phyloP scores from a whole-genome alignment of 129 eudicot species.

The Artemisia argyi region DNA sequence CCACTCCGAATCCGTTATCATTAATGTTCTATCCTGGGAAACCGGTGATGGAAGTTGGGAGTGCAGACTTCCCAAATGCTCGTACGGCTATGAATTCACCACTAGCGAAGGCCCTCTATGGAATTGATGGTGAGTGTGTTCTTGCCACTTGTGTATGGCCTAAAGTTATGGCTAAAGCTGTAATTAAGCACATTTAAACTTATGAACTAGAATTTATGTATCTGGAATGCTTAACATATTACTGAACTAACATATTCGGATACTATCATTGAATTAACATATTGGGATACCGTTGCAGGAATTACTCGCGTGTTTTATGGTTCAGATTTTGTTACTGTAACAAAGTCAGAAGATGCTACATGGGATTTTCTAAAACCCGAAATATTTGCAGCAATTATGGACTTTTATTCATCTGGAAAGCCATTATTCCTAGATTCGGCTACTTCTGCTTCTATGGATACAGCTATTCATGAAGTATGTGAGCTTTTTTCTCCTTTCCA shows the following conservation, averaged over 20 bases:
- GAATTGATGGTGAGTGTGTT: conserved; percentile 72
- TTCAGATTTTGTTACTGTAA: conserved; percentile 90
- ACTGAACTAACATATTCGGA: too few species aligned
- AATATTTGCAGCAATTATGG: conserved; percentile 97
- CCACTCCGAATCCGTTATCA: conserved; percentile 93
- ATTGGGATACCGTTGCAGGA: conserved; percentile 44
- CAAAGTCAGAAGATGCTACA: conserved; percentile 79
- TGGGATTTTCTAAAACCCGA: conserved; percentile 95
- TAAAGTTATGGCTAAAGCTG: neutral
- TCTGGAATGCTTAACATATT: too few species aligned
- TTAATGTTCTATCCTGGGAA: conserved; percentile 95
- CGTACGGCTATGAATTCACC: conserved; percentile 95
- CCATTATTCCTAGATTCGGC: conserved; percentile 78
- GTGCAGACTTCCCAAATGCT: conserved; percentile 94
- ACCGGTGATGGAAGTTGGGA: conserved; percentile 91
- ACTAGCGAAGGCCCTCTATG: conserved; percentile 74
- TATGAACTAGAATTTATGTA: neutral
- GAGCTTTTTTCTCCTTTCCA: conserved; percentile 2
- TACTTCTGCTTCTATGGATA: conserved; percentile 89
- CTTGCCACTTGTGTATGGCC: neutral
- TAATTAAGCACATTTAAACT: neutral
- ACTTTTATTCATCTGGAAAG: conserved; percentile 88
- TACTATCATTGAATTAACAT: neutral
- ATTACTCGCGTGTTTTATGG: conserved; percentile 94
- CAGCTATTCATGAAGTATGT: conserved; percentile 80